Evolutionary conservation across 306 rosid genomes (phyloP).

Genomic region (Vigna hirtella): DNA sequence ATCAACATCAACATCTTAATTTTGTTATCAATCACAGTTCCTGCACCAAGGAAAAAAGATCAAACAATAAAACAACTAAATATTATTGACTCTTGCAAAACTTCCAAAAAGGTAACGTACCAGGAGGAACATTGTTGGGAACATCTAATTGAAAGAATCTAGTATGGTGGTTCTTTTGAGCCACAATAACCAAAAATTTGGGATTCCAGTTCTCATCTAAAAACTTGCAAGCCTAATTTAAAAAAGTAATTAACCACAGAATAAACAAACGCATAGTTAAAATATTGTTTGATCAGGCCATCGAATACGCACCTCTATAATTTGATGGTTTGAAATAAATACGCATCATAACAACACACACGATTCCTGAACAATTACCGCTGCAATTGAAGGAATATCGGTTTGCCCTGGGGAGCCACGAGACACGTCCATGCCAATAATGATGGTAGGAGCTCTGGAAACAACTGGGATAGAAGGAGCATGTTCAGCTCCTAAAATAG

Average conservation of each 20-base stretch:
- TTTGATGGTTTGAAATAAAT: constrained; percentile 51
- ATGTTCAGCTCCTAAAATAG: constrained; percentile 69
- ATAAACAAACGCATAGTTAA: neutral
- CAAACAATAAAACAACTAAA: neutral
- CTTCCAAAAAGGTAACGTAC: constrained; percentile 37
- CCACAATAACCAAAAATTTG: constrained; percentile 82
- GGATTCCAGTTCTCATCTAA: constrained; percentile 86
- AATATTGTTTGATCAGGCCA: neutral
- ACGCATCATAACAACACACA: neutral
- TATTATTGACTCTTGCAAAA: neutral
- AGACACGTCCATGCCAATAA: constrained; percentile 95
- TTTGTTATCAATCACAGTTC: constrained; percentile 84
- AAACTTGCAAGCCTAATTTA: constrained; percentile 78
- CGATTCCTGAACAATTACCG: constrained; percentile 51
- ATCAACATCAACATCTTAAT: too few relatives aligned
- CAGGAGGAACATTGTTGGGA: constrained; percentile 93
- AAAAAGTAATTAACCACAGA: neutral
- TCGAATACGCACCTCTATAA: constrained; percentile 70
- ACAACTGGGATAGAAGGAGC: constrained; percentile 75
- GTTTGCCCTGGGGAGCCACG: constrained; percentile 95
- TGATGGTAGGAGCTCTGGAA: constrained; percentile 78
- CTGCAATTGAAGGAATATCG: constrained; percentile 91
- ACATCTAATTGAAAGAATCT: constrained; percentile 75
- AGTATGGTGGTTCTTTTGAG: constrained; percentile 93
- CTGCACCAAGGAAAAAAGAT: constrained; percentile 44